Evolutionary conservation across 1,139 yeast species (phyloP), one percentile per base, ranked within the genome.

Genomic region (Candida pseudoviswanathii): DNA sequence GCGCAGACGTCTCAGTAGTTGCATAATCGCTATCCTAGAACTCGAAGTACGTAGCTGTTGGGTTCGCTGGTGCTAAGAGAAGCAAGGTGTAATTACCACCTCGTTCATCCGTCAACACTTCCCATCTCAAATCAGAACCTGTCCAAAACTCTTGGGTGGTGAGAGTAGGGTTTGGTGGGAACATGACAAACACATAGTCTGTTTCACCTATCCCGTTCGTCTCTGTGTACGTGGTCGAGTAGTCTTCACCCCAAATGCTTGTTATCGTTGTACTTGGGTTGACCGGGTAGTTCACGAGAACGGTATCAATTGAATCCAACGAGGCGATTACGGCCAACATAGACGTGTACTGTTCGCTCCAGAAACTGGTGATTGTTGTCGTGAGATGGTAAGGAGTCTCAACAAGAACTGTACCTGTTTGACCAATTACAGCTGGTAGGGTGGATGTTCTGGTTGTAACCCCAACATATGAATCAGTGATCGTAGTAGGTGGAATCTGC

Each of bases 341-440:
- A 4, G 41, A 38, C 10, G 41, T 38, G 11, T 5, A 25, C 8
- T 10, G 16, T 26, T 38, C 22, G 11, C 27, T 10, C 41, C 41
- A 38, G 11, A 38, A 38, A 26, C 24, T 38, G 9, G 31, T 38
- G 7, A 26, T 22, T 10, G 41, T 38, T 5, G 41, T 38, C 6
- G 50, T 45, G 4, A 49, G 46, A 22, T 56, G 58, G 22, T 38
- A 30, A 22, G 67, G 66, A 31, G 54, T 56, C 11, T 51, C 16
- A 11, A 33, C 48, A 7, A 43, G 22, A 4, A 46, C 41, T n/a
- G 51, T 42, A 9, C 38, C 44, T 8, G 51, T 40, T 38, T 26
- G 24, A 2, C 41, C 41, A 25, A 38, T 9, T 3, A 48, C 24
- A 5, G 52, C 62, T 3, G 53, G 45, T 1, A 42, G 24, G 1